A percentile compares a stretch with the other conserved stretches of the same genome.
Conservation (phyloP, 768 basidiomycete genomes). For the Lactarius tabidus region DNA sequence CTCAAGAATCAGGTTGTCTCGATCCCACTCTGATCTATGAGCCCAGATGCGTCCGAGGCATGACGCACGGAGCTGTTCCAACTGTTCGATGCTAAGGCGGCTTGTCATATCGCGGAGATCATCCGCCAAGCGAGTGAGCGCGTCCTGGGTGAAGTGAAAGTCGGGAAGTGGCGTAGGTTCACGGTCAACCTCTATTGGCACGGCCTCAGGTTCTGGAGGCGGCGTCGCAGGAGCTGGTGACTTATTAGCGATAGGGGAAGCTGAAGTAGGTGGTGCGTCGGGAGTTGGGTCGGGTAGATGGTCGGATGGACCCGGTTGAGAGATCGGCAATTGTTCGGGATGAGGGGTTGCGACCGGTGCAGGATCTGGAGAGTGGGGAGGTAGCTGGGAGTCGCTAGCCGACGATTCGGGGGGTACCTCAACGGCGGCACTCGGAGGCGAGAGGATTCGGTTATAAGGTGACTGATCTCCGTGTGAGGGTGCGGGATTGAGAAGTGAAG, state of each 20-base stretch:
- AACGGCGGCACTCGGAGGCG: constrained; percentile 25
- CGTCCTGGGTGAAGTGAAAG: constrained; percentile 58
- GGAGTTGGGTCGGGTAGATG: neutral
- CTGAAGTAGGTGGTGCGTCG: neutral
- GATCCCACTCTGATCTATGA: constrained; percentile 78
- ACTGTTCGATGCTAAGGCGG: constrained; percentile 73
- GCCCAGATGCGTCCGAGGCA: constrained; percentile 82
- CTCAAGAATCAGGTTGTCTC: constrained; percentile 58
- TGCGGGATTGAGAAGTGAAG: constrained; percentile 22
- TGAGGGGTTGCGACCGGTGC: neutral
- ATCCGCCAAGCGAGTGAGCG: constrained; percentile 46
- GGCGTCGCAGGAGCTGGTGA: constrained; percentile 23
- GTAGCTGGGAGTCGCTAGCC: neutral
- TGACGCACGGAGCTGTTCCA: constrained; percentile 89
- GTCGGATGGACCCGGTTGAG: neutral
- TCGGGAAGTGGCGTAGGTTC: constrained; percentile 71
- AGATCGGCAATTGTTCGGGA: constrained; percentile 3
- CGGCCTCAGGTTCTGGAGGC: constrained; percentile 29
- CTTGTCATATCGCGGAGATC: constrained; percentile 53
- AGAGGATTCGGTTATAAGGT: constrained; percentile 12
- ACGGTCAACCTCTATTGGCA: constrained; percentile 52
- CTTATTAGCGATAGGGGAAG: constrained; percentile 1
- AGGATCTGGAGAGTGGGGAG: constrained; percentile 4
- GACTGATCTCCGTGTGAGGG: constrained; percentile 6
- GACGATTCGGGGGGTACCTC: neutral